Percentiles rank a stretch among this genome's conserved stretches.
Conservation (phyloP, 768 basidiomycete species). For the Tulasnella sp. region DNA sequence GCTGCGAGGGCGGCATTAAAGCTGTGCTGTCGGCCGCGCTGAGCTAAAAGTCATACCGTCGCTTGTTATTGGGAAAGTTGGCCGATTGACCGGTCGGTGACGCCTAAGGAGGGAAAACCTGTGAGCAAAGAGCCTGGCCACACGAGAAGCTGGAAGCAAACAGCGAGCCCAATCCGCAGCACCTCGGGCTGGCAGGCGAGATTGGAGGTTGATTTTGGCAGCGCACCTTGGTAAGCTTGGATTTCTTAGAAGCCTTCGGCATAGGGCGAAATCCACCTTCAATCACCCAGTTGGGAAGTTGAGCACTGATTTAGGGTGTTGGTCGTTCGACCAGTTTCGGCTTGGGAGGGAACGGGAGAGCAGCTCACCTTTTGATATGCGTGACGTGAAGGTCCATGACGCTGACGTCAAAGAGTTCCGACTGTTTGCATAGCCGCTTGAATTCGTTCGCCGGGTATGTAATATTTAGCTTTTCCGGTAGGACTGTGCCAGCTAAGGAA, state of each 20-base stretch:
- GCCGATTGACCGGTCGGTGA: conserved; percentile 50
- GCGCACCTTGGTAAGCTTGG: conserved; percentile 58
- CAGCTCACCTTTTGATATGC: conserved; percentile 83
- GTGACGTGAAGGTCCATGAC: conserved; percentile 93
- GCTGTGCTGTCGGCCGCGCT: not conserved
- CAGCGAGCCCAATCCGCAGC: not conserved
- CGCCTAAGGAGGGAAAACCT: not conserved
- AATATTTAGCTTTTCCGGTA: conserved; percentile 84
- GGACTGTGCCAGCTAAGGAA: conserved; percentile 62
- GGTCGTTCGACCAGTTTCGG: not conserved
- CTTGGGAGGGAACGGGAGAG: not conserved
- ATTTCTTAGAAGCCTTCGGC: conserved; percentile 65
- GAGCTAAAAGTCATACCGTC: conserved; percentile 52
- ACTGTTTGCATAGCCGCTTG: conserved; percentile 85
- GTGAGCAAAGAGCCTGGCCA: not conserved
- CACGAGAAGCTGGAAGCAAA: not conserved
- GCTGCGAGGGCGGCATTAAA: not conserved
- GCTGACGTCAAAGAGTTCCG: conserved; percentile 90
- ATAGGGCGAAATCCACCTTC: conserved; percentile 76
- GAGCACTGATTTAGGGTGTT: conserved; percentile 46
- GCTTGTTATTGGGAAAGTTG: conserved; percentile 74
- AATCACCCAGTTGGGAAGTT: conserved; percentile 76
- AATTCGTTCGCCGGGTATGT: conserved; percentile 97
- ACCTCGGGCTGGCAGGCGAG: not conserved
- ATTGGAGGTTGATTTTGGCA: not conserved